A percentile compares a stretch with the other conserved stretches of the same genome.
Conservation (phyloP, 2,329 filamentous ascomycete species). For the Didymella segeticola region DNA sequence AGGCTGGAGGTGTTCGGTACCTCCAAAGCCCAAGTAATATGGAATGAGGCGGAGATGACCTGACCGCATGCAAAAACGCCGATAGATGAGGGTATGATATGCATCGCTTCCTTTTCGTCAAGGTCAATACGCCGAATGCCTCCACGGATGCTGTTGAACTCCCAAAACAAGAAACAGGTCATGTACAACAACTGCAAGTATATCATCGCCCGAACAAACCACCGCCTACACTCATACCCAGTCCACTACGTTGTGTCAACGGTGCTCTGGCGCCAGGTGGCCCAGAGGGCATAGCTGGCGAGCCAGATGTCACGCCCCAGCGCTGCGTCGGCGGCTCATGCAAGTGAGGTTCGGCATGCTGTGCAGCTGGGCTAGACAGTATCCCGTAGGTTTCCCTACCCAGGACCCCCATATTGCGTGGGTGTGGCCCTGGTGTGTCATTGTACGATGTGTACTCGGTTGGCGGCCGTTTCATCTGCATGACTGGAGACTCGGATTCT, state of each 20-base stretch:
- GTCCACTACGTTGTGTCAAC: constrained; percentile 38
- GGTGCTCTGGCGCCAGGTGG: constrained; percentile 35
- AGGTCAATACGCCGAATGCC: constrained; percentile 5
- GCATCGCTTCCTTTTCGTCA: constrained; percentile 8
- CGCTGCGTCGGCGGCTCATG: constrained; percentile 37
- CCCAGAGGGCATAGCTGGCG: constrained; percentile 23
- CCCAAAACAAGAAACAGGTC: constrained; percentile 10
- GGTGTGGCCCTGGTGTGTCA: constrained; percentile 37
- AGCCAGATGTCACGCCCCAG: constrained; percentile 27
- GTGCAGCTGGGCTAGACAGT: constrained; percentile 39
- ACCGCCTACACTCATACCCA: constrained; percentile 37
- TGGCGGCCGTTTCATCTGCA: constrained; percentile 48
- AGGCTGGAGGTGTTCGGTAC: background rate
- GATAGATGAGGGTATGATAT: constrained; percentile 18
- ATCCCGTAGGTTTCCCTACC: constrained; percentile 39
- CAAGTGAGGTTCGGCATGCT: constrained; percentile 28
- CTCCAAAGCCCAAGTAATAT: no score
- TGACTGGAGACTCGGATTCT: constrained; percentile 47
- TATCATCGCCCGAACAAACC: constrained; percentile 43
- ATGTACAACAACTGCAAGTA: background rate
- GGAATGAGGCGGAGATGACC: constrained; percentile 1
- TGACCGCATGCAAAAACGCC: constrained; percentile 17
- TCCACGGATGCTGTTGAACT: constrained; percentile 3
- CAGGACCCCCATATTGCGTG: constrained; percentile 32
- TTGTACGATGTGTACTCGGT: constrained; percentile 34